These are phyloP conservation scores for Nakazawaea molendinolei DNA, from an alignment of 805 yeast species.

Conservation along the genomic window DNA sequence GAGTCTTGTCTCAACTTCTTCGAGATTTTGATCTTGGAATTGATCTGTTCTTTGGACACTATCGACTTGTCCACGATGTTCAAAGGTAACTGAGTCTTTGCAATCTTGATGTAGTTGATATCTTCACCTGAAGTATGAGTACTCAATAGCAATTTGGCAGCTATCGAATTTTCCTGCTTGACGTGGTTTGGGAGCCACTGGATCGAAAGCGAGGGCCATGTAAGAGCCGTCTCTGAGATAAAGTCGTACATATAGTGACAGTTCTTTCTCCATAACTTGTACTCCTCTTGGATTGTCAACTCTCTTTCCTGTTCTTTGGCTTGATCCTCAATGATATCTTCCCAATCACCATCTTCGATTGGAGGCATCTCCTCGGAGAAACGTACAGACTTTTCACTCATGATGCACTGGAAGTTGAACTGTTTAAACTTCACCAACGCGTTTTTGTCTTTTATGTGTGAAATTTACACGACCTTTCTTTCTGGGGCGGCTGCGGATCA, in stretches of 20 bases:
- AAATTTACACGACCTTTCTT: no score
- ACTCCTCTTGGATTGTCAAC: conserved; percentile 53
- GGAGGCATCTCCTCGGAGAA: conserved; percentile 1
- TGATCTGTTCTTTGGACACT: conserved; percentile 24
- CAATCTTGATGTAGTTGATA: conserved; percentile 58
- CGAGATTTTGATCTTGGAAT: conserved; percentile 52
- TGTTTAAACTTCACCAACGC: neutral
- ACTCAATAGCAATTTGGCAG: conserved; percentile 47
- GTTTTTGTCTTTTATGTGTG: no score
- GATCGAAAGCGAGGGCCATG: conserved; percentile 78
- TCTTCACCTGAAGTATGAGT: conserved; percentile 73
- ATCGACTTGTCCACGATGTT: conserved; percentile 16
- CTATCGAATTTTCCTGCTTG: conserved; percentile 21
- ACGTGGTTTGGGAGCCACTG: conserved; percentile 60
- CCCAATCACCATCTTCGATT: conserved; percentile 1
- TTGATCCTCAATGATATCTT: conserved; percentile 8
- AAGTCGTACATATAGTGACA: conserved; percentile 80
- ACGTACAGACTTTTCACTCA: conserved; percentile 5
- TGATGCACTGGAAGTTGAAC: neutral
- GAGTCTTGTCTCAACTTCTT: conserved; percentile 53
- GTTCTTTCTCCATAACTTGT: conserved; percentile 74
- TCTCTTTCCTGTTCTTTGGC: conserved; percentile 24
- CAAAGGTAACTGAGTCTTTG: conserved; percentile 51
- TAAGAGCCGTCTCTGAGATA: conserved; percentile 70
- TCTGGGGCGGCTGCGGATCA: no score